A percentile compares a stretch with the other conserved stretches of the same genome.
phyloP scores from a whole-genome alignment of 441 rosid species.

The Viola pubescens region DNA sequence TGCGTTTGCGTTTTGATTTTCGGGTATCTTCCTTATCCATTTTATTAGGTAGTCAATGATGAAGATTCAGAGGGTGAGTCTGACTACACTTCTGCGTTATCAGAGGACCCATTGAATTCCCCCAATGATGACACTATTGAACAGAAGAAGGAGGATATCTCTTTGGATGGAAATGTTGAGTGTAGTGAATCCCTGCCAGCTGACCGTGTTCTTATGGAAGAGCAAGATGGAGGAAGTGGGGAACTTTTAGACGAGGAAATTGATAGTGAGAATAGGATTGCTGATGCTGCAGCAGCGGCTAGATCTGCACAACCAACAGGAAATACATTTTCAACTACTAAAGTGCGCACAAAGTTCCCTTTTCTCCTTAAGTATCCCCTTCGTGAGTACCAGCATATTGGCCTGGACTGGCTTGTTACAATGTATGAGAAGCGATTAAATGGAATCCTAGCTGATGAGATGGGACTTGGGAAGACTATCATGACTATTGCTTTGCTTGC shows the following conservation, averaged over 20 bases:
- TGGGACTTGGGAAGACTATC: conserved; percentile 99
- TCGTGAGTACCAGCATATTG: conserved; percentile 99
- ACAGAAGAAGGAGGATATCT: conserved; percentile 32
- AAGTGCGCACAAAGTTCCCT: conserved; percentile 95
- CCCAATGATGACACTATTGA: conserved; percentile 30
- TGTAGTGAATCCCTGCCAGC: conserved; percentile 29
- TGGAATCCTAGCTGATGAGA: conserved; percentile 99
- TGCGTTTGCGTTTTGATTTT: conserved; percentile 17
- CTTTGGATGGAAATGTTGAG: conserved; percentile 36
- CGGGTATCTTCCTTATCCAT: conserved; percentile 23
- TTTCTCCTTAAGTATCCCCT: conserved; percentile 96
- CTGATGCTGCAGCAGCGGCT: conserved; percentile 99
- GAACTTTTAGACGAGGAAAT: conserved; percentile 39
- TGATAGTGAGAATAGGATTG: conserved; percentile 69
- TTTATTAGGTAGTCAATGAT: conserved; percentile 49
- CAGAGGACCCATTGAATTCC: conserved; percentile 43
- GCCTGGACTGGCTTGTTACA: conserved; percentile 99
- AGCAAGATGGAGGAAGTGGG: conserved; percentile 29
- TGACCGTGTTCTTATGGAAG: conserved; percentile 25
- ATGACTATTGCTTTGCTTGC: conserved; percentile 99
- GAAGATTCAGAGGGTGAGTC: conserved; percentile 68
- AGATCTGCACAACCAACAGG: conserved; percentile 99
- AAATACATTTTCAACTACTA: conserved; percentile 88
- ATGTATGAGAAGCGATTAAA: conserved; percentile 97
- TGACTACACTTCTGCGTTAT: conserved; percentile 53